Conservation (phyloP, 805 yeast species). For the Wickerhamiella vanderwaltii region DNA sequence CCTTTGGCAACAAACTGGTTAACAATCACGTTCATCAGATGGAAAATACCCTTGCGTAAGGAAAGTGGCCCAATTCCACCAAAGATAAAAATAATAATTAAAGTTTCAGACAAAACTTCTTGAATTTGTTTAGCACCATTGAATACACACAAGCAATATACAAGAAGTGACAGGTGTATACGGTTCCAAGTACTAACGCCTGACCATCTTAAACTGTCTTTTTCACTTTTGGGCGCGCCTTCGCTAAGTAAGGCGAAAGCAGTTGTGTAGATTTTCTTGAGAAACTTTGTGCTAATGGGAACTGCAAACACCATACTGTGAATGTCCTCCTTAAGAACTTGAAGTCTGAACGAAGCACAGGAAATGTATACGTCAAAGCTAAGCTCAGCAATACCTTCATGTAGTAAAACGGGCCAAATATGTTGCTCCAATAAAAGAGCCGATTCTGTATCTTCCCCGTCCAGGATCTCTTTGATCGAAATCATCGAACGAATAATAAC, state of each 20-base stretch:
- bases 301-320: background rate
- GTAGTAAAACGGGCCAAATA: constrained; percentile 1
- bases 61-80: constrained; percentile 1
- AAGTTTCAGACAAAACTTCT: constrained; percentile 2
- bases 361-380: constrained; percentile 4
- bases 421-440: background rate
- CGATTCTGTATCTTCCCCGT: background rate
- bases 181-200: constrained; percentile 2
- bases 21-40: constrained; percentile 2
- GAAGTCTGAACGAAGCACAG: background rate
- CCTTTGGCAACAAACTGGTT: background rate
- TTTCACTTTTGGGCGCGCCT: background rate
- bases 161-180: background rate
- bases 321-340: background rate
- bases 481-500: background rate
- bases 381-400: background rate
- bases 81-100: background rate
- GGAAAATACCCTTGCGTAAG: background rate
- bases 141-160: constrained; percentile 1
- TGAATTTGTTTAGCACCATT: background rate
- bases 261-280: background rate
- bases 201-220: background rate
- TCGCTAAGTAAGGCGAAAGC: background rate
- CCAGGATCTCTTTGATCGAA: background rate
- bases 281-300: background rate